Evolutionary conservation across 352 stramenopile species (phyloP).

Genomic region (Achlya hypogyna): DNA sequence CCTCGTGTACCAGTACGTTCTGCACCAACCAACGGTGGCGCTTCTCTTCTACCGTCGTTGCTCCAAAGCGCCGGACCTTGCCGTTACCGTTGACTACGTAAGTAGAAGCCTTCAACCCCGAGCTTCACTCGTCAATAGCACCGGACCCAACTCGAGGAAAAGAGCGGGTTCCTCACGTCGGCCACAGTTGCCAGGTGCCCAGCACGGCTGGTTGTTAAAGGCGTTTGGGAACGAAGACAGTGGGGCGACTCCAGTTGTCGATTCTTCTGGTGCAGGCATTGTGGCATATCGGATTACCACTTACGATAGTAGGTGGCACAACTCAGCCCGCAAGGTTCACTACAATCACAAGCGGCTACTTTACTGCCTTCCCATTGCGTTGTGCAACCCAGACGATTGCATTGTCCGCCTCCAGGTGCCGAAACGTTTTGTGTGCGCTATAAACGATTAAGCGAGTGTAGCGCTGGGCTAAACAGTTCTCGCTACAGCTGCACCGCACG

Average conservation of each 20-base stretch:
- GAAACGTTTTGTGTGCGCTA: background rate
- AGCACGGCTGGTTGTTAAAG: background rate
- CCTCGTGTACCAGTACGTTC: background rate
- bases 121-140: background rate
- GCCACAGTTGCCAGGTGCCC: background rate
- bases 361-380: background rate
- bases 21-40: background rate
- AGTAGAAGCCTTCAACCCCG: background rate
- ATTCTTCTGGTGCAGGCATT: background rate
- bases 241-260: background rate
- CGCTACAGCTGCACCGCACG: too few species aligned
- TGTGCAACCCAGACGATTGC: background rate
- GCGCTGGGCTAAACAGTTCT: background rate
- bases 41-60: background rate
- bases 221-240: background rate
- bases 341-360: background rate
- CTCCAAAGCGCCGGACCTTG: background rate
- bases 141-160: background rate
- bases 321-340: background rate
- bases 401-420: background rate
- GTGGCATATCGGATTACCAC: background rate
- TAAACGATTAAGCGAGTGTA: background rate
- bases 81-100: background rate
- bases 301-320: background rate
- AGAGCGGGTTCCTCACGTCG: background rate